A percentile compares a stretch with the other conserved stretches of the same genome.
Conservation (phyloP, 1,284 basidiomycete species). For the Boletus subluridellus region DNA sequence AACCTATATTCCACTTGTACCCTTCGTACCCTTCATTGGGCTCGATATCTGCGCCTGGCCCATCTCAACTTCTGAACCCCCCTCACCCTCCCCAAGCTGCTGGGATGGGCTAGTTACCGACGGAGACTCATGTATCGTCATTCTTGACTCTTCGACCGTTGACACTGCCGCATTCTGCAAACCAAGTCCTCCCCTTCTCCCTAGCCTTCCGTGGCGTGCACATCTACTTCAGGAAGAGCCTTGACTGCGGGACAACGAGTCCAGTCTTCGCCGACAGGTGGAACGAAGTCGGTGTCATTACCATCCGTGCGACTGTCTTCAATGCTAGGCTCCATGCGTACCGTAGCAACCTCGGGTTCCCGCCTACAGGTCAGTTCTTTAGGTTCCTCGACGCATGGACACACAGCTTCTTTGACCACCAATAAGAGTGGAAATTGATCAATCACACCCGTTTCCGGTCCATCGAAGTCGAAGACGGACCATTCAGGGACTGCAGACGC, state of each 20-base stretch:
- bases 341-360: not conserved
- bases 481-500: not conserved
- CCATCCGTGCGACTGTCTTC: too few species aligned
- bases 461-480: not conserved
- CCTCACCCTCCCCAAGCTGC: too few species aligned
- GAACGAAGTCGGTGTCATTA: too few species aligned
- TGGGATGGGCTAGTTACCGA: constrained; percentile 19
- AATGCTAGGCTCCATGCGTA: constrained; percentile 23
- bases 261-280: too few species aligned
- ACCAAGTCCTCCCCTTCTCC: constrained; percentile 19
- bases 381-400: not conserved
- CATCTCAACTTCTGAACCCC: too few species aligned
- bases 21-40: constrained; percentile 30
- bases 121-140: constrained; percentile 28
- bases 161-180: constrained; percentile 28
- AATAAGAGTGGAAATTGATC: constrained; percentile 1
- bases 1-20: constrained; percentile 27
- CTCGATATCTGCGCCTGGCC: constrained; percentile 11
- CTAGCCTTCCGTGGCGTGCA: constrained; percentile 11
- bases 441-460: not conserved
- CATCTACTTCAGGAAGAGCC: constrained; percentile 5
- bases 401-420: not conserved
- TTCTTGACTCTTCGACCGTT: constrained; percentile 32
- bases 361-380: not conserved
- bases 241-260: not conserved